Base-by-base conservation (phyloP, 1,284 basidiomycete genomes). In the Cutaneotrichosporon curvatum region DNA sequence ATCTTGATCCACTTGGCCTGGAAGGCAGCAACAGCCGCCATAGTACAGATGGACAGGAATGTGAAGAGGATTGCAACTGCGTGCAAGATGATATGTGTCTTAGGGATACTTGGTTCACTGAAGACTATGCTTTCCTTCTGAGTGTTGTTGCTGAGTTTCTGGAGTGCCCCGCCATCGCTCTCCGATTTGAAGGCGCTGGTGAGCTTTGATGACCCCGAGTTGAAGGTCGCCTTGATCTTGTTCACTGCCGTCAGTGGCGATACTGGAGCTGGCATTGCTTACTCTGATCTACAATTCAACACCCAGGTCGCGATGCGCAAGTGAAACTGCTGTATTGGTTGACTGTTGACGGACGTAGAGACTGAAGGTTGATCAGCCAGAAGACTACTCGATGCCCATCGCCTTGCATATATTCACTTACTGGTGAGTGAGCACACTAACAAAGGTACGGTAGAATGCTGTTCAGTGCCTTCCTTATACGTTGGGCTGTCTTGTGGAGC, bases 41-140 rank as follows among this genome's bases (percentile, higher is more conserved):
- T 88, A 63, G 85, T 89, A 45, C 82, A 84, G 80, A 91, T 84
- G 10, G 85, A 81, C 38, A 92, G 76, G 64, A 92, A 91, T 65
- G 84, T 83, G 79, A 91, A 87, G 75, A 92, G 89, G 45, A 81
- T 21, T 23, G 22, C 34, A 12, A 36, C 34, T 11, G 23, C 18
- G 18, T 54, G 46, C 18, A 52, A 32, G 18, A 48, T 18, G 18
- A 52, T 38, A n/a, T 36, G 40, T 3, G 22, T 7, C n/a, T 32
- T 23, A 2, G 47, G 21, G 23, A 48, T n/a, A 12, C 31, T 40
- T 1, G 42, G 42, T 18, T 40, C 31, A 20, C 10, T 20, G 32
- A 37, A 37, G 2, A 33, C 18, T 3, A 15, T 10, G 21, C 12
- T n/a, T 5, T 40, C 41, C 1, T n/a, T n/a, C 8, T 28, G 16